Evolutionary conservation across 768 basidiomycete genomes (phyloP), one percentile per base, ranked within the genome.

Genomic region (Rhodotorula graminis): DNA sequence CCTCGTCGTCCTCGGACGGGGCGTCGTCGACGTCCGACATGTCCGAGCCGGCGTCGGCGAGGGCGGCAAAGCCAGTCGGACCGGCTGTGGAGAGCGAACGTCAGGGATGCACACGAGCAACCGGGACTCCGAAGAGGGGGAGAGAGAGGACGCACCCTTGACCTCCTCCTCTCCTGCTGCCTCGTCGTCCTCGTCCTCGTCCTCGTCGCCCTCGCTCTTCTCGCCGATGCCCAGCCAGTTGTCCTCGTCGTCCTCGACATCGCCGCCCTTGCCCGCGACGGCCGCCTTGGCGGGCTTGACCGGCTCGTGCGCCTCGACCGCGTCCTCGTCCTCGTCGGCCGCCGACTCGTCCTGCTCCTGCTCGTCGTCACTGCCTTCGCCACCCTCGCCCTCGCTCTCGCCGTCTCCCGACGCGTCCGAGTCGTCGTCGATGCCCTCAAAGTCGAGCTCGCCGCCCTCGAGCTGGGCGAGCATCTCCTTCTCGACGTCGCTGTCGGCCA

Each of bases 1-100:
- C 84, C 71, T 89, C 85, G 25, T 82, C 57, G 14, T 56, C 58
- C 15, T 59, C 49, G 33, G 64, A 52, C 23, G 70, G 82, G n/a
- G 74, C 79, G 25, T 80, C 81, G 6, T 33, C 29, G 27, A 78
- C 81, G 25, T 78, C 82, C 8, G 83, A 83, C 50, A 80, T 81
- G 44, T 81, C 82, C 0, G 67, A 72, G 27, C 77, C 78, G 31
- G 73, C 75, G 33, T 82, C 84, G 47, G 83, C 84, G 61, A 83
- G 84, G n/a, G 82, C 81, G 29, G 81, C 83, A 37, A 82, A 77
- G 42, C 80, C 65, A 60, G 73, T 47, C 9, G 74, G 61, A 6
- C 62, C 18, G 70, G 75, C 64, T 78, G 77, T 33, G 65, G 71
- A 31, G 49, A 50, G 11, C 23, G 15, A 53, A 53, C 19, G 46